Percentiles rank a stretch among this genome's conserved stretches.
Evolutionary conservation across 2,329 filamentous ascomycete species (phyloP).

Genomic region (Penicillium janthinellum): DNA sequence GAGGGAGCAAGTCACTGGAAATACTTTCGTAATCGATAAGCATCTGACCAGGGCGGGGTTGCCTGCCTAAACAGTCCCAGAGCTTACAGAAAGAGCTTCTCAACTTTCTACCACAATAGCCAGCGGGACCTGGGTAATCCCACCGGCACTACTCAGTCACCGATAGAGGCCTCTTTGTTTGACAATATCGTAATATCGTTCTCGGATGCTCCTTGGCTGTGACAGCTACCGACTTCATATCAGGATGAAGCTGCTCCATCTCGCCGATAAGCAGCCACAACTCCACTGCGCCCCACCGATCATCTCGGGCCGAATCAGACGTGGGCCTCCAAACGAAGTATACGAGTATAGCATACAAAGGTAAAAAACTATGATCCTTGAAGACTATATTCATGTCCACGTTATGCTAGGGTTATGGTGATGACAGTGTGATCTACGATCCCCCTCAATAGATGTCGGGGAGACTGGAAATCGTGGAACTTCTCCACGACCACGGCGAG

Average conservation of each 20-base stretch:
- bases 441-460: too few relatives aligned
- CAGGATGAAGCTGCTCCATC: neutral
- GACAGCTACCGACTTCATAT: neutral
- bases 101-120: neutral
- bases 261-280: conserved; percentile 3
- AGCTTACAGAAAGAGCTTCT: neutral
- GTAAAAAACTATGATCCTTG: too few relatives aligned
- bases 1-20: neutral
- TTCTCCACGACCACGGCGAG: too few relatives aligned
- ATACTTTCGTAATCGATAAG: conserved; percentile 8
- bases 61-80: neutral
- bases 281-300: conserved; percentile 11
- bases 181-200: neutral
- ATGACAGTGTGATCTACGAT: too few relatives aligned
- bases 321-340: neutral
- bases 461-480: too few relatives aligned
- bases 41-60: conserved; percentile 4
- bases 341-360: neutral
- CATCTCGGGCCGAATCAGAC: conserved; percentile 4
- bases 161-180: neutral
- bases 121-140: neutral
- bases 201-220: neutral
- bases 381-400: too few relatives aligned
- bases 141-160: too few relatives aligned
- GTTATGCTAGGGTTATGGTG: too few relatives aligned